Conservation (phyloP, 352 stramenopile genomes). For the Globisporangium alternatum region DNA sequence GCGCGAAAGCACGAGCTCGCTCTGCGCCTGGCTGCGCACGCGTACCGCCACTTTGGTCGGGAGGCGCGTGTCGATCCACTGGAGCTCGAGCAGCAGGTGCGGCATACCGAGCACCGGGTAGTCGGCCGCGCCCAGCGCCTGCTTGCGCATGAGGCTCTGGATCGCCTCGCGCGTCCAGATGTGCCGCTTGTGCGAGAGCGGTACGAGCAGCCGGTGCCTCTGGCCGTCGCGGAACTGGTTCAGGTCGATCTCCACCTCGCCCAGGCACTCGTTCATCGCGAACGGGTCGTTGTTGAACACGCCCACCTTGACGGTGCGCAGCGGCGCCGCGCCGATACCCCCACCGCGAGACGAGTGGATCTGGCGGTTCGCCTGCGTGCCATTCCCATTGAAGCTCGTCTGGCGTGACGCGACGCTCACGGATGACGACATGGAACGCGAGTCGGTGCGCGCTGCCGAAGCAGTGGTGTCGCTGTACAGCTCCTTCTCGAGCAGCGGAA, state of each 20-base stretch:
- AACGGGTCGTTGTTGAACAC: constrained; percentile 61
- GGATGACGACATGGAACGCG: not conserved
- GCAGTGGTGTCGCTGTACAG: constrained; percentile 10
- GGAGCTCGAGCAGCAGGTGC: constrained; percentile 48
- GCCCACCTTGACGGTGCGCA: constrained; percentile 39
- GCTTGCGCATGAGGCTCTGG: constrained; percentile 42
- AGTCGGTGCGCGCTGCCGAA: not conserved
- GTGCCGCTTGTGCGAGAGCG: constrained; percentile 44
- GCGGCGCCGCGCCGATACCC: not conserved
- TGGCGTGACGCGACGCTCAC: constrained; percentile 1
- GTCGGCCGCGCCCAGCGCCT: constrained; percentile 33
- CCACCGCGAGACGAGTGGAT: not conserved
- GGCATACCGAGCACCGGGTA: constrained; percentile 45
- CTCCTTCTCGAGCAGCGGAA: constrained; percentile 24
- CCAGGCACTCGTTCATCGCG: constrained; percentile 46
- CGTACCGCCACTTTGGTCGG: constrained; percentile 45
- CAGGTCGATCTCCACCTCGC: constrained; percentile 50
- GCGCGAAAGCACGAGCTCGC: constrained; percentile 29
- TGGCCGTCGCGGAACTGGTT: constrained; percentile 30
- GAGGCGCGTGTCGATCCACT: constrained; percentile 65
- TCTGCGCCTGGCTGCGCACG: constrained; percentile 23
- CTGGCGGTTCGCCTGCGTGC: not conserved
- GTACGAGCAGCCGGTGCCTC: constrained; percentile 37
- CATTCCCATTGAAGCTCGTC: constrained; percentile 5
- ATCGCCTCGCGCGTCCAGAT: constrained; percentile 49